Base-by-base conservation (phyloP, 2,329 filamentous ascomycete genomes). In the Claviceps purpurea region DNA sequence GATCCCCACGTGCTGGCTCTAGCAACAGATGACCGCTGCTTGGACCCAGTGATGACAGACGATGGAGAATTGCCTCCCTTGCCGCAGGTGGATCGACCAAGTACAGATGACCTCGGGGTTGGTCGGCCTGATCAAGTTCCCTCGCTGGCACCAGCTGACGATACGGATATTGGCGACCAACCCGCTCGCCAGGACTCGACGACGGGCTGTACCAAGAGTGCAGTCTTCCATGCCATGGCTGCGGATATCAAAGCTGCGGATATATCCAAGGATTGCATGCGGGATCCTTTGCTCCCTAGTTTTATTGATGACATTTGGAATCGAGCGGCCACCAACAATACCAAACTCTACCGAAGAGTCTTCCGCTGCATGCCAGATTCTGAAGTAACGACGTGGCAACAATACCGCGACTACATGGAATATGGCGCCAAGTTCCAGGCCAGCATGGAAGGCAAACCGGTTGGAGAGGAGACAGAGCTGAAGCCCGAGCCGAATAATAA, bases 351-450 rank as follows among this genome's bases (percentile, higher is more conserved):
- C 70, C 85, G 93, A 37, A 82, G 86, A 55, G 91, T 98, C 8
- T 98, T 98, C 73, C 83, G 90, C 47, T 96, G 90, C 68, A 94
- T 95, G 87, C 93, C 93, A 1, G 93, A 98, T 65, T 96, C 84
- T 50, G 89, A 96, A 63, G 93, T 95, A 26, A 84, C 82, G 57
- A 91, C 86, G 44, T 98, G 93, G 93, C 83, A 86, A 58, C 87
- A 95, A 57, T 98, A 98, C 68, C 85, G 87, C 56, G 85, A 94
- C 58, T 95, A 86, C 62, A 76, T 79, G 51, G 77, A 82, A 4
- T 97, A 96, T 64, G 76, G 78, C 18, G 81, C 85, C 58, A 79
- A 82, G 46, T 96, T 98, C 72, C 78, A 79, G 52, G 82, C 85
- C 59, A 78, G 71, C 62, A 78, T 79, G 74, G 74, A 74, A 47